Conservation (phyloP, 2,329 filamentous ascomycete genomes). For the Metarhizium robertsii region DNA sequence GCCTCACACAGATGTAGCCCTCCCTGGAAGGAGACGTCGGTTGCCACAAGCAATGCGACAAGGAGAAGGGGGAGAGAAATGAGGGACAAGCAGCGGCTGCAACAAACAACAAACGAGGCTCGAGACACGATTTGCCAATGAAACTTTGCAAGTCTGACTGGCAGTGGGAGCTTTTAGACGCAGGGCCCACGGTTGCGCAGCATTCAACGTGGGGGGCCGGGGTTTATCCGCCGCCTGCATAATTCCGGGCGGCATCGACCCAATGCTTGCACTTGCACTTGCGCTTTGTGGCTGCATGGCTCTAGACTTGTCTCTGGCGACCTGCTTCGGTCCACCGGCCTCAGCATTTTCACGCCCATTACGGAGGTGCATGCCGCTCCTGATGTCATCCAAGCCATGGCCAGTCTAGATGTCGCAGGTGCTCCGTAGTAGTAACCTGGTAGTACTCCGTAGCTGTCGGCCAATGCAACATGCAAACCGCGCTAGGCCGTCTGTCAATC, state of each 20-base stretch:
- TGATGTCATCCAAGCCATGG: no score
- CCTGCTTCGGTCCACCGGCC: no score
- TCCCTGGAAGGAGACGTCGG: background rate
- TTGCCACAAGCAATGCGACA: background rate
- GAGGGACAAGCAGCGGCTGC: background rate
- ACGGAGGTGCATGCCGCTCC: no score
- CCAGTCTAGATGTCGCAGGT: no score
- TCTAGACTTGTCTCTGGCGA: no score
- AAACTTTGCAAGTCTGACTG: background rate
- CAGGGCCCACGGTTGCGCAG: background rate
- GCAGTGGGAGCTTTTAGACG: background rate
- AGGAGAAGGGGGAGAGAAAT: background rate
- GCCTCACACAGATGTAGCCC: background rate
- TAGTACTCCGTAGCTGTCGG: no score
- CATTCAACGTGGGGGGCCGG: conserved; percentile 1
- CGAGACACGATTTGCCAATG: background rate
- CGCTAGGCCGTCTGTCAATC: background rate
- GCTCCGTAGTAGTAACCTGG: no score
- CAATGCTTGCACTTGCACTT: no score
- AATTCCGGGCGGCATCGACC: no score
- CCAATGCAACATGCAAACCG: no score
- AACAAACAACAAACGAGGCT: background rate
- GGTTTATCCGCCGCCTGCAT: conserved; percentile 5
- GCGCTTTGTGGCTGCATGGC: no score
- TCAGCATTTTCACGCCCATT: no score